A percentile compares a stretch with the other conserved stretches of the same genome.
phyloP scores from a whole-genome alignment of 1,284 basidiomycete species.

The Exobasidium cylindrosporum region DNA sequence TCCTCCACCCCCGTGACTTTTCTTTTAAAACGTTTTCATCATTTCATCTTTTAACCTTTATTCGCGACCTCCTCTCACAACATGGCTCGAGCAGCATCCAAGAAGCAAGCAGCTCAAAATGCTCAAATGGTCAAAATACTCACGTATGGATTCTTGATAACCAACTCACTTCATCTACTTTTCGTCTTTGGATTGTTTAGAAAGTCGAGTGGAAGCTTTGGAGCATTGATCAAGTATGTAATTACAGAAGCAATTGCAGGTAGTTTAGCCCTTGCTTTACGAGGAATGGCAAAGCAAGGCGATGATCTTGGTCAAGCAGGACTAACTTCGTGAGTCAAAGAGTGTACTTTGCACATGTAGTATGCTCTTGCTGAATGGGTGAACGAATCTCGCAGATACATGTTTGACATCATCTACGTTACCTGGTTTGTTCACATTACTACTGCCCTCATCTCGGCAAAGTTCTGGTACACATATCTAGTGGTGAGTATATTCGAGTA shows the following conservation, averaged over 20 bases:
- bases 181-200: conserved; percentile 32
- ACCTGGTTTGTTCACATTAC: conserved; percentile 55
- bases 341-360: not conserved
- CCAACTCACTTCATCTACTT: conserved; percentile 42
- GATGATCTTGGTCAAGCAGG: conserved; percentile 50
- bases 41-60: too few relatives aligned
- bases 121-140: conserved; percentile 36
- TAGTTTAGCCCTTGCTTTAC: conserved; percentile 39
- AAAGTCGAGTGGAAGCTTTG: conserved; percentile 14
- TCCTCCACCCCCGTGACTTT: too few relatives aligned
- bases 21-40: too few relatives aligned
- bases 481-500: conserved; percentile 31
- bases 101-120: conserved; percentile 41
- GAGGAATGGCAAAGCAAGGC: conserved; percentile 50
- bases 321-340: conserved; percentile 45
- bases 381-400: conserved; percentile 39
- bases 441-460: conserved; percentile 43
- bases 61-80: not conserved
- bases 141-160: conserved; percentile 42
- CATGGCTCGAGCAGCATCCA: conserved; percentile 16
- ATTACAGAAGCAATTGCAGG: conserved; percentile 48
- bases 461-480: conserved; percentile 53
- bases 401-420: conserved; percentile 56
- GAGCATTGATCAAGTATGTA: conserved; percentile 29
- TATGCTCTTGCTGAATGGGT: not conserved